Base-by-base conservation (phyloP, 148 eudicot species). In the Diospyros lotus region DNA sequence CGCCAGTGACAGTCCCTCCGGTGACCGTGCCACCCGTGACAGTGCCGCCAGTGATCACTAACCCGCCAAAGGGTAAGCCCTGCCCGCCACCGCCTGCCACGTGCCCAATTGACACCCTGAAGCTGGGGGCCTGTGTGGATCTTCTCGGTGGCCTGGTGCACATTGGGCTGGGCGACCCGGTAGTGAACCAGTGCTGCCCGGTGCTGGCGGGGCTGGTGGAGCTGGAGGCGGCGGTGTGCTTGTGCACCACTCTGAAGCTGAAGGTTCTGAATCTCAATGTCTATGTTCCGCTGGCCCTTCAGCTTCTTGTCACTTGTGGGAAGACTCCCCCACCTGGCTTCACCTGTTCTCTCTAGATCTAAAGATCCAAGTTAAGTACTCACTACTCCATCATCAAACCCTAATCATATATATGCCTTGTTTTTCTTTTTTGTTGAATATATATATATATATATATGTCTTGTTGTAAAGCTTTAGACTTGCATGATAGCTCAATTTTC, bases 261-360 rank as follows among this genome's bases (percentile, higher is more conserved):
- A 94, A 94, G 80, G 83, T 85, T 17, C 89, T 94, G 28, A 88
- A 90, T 80, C 85, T 94, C 8, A 88, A 88, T 13, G 60, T 91
- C 7, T 94, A 73, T 77, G 80, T 88, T 9, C 98, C 98, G 5
- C 58, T 94, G 72, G 98, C 97, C 71, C 94, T 94, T 79, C 87
- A 94, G 75, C 87, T 94, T 3, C 98, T 94, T 59, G 66, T 89
- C 86, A 88, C 93, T 81, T 94, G 97, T 81, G 98, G 98, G 60
- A 91, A 94, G 83, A 79, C 89, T 10, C 93, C 97, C 18, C 98
- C 97, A 43, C 90, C 98, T 69, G 98, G 98, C 53, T 94, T 83
- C 88, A 91, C 91, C 68, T 94, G 98, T 86, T 51, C 91, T 70
- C 65, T 88, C 68, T 93, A 85, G 76, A 83, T 62, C 50, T 58